A percentile compares a stretch with the other conserved stretches of the same genome.
Conservation (phyloP, 352 stramenopile species). For the Blastocystis sp. region DNA sequence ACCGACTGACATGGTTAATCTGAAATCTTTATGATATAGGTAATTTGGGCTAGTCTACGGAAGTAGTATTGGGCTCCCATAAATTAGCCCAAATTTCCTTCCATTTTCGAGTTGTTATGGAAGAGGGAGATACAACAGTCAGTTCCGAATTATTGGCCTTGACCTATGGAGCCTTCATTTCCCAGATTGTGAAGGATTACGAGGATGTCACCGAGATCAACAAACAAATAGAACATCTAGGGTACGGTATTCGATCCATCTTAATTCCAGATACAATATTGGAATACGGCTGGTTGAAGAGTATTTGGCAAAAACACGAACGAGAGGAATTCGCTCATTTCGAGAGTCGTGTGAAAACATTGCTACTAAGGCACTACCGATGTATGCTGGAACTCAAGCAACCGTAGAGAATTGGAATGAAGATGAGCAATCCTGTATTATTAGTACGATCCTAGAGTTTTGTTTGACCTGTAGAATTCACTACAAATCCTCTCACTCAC, state of each 20-base stretch:
- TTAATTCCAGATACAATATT: conserved; percentile 81
- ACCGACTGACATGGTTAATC: not conserved
- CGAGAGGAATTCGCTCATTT: conserved; percentile 69
- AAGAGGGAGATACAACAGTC: conserved; percentile 63
- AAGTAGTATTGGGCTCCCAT: too few relatives aligned
- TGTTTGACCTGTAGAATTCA: conserved; percentile 71
- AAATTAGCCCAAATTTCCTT: too few relatives aligned
- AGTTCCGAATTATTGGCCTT: conserved; percentile 95
- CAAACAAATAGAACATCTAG: conserved; percentile 78
- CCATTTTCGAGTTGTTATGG: not conserved
- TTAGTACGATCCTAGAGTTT: conserved; percentile 79
- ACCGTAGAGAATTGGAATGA: conserved; percentile 82
- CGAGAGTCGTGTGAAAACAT: conserved; percentile 86
- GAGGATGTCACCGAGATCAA: conserved; percentile 87
- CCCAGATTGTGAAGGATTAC: conserved; percentile 88
- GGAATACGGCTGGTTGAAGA: conserved; percentile 91
- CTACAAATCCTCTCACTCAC: not conserved
- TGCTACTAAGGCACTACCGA: conserved; percentile 89
- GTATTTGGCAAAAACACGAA: conserved; percentile 82
- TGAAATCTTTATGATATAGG: not conserved
- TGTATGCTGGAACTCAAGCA: conserved; percentile 89
- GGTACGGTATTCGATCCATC: conserved; percentile 5
- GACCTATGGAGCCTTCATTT: conserved; percentile 91
- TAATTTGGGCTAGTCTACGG: not conserved
- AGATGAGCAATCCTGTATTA: conserved; percentile 77